A percentile compares a stretch with the other conserved stretches of the same genome.
Conservation (phyloP, 1,139 yeast genomes). For the Scheffersomyces cryptocercus region DNA sequence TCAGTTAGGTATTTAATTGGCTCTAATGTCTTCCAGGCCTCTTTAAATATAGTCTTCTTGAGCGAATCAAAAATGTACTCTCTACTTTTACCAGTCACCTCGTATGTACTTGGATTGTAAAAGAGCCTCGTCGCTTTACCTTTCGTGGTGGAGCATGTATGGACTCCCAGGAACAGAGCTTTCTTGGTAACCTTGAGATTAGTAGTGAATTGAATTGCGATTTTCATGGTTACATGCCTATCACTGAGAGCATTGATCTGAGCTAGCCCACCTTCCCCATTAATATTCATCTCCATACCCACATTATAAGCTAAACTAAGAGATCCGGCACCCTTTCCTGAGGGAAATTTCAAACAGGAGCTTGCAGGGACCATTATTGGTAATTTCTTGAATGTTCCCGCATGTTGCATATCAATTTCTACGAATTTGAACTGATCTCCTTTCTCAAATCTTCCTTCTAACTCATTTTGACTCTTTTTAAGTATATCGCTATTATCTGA, state of each 20-base stretch:
- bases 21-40: constrained; percentile 13
- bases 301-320: constrained; percentile 10
- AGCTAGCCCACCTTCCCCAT: not conserved
- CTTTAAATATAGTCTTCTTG: constrained; percentile 3
- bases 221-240: not conserved
- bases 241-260: not conserved
- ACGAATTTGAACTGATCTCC: constrained; percentile 5
- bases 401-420: constrained; percentile 9
- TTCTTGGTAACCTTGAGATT: constrained; percentile 6
- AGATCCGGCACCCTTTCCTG: constrained; percentile 15
- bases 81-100: constrained; percentile 10
- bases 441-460: constrained; percentile 1
- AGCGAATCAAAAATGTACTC: constrained; percentile 9
- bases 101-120: constrained; percentile 14
- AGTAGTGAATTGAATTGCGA: constrained; percentile 1
- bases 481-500: constrained; percentile 12
- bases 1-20: constrained; percentile 11
- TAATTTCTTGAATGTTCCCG: constrained; percentile 3
- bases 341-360: constrained; percentile 17
- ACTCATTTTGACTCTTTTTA: not conserved
- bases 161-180: constrained; percentile 12
- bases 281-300: constrained; percentile 6
- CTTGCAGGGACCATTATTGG: constrained; percentile 18
- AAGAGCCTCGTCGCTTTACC: constrained; percentile 18
- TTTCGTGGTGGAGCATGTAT: constrained; percentile 14